Evolutionary conservation across 148 eudicot genomes (phyloP), one percentile per base, ranked within the genome.

Genomic region (Linanthus parryae): DNA sequence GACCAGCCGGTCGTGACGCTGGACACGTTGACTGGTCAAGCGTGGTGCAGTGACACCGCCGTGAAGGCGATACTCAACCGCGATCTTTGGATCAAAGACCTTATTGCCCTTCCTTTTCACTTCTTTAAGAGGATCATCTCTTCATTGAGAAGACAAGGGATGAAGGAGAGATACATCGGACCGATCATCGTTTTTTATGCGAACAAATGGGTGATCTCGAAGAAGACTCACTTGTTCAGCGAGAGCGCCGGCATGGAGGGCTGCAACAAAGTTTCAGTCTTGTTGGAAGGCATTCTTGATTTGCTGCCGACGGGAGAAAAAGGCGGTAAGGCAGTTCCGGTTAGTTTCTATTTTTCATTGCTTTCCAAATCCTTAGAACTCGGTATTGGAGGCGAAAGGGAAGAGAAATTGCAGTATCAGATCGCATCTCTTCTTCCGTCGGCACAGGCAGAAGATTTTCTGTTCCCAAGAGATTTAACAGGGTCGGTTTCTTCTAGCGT

Each of bases 131-230:
- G 99, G 72, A 46, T 92, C 0, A 64, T 88, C 30, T 73, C 76
- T 25, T 92, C 99, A 0, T 52, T 92, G 51, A 78, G 99, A 36
- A 65, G 98, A 62, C 97, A 89, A 68, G 95, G 95, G 3, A 90
- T 83, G 91, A 83, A 62, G 54, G 91, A 83, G 53, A 83, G 69
- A 56, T 74, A 51, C 54, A 74, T 83, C 0, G 72, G 81, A 44
- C 83, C 91, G 0, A 69, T 83, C 13, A 45, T 88, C 4, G 66
- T 92, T 27, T 84, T 84, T 55, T 92, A 84, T 39, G 84, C 88
- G 2, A 72, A 84, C 61, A 86, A 80, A 72, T 87, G 96, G 90
- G 56, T 87, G 14, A 57, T 83, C 7, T 77, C 89, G 0, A 72
- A 63, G 48, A 84, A 73, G 55, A 71, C 83, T 0, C 64, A 56